Evolutionary conservation across 1,284 basidiomycete species (phyloP), one percentile per base, ranked within the genome.

Genomic region (Ganoderma boninense): DNA sequence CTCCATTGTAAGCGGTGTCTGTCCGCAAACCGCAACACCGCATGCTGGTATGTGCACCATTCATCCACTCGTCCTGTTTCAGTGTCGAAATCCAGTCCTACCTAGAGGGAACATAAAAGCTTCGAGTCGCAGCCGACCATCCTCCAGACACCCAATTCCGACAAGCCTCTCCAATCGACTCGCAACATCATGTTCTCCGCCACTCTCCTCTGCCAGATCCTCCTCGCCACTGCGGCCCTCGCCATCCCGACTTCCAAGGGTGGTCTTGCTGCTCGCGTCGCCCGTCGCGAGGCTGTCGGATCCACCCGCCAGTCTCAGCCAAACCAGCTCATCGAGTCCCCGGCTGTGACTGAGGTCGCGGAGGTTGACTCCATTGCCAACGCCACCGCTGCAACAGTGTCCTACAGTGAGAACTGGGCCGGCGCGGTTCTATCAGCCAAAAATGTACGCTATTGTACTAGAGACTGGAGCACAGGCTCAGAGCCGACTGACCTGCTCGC

Each of bases 351-450:
- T 10, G 20, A 14, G 54, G 35, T 60, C 5, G 35, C 60, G 16
- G 69, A 71, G 60, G 38, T 64, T 42, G 44, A 56, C 71, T 13
- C 14, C 13, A 1, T 32, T 29, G 26, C 16, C 29, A 74, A 75
- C 74, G 67, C 38, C 49, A 69, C 70, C 32, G 66, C 76, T 66
- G 61, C 23, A n/a, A 13, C n/a, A 4, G 49, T 60, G 70, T 72
- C 70, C 62, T 75, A 73, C 77, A 75, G 73, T 69, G 67, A 70
- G 54, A 77, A 79, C 77, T 79, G 77, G 77, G 71, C 77, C 62
- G 77, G 77, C 40, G 77, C 74, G 23, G 75, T 78, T 13, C 68
- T 72, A 49, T 67, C 71, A 35, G 65, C 70, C 26, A 46, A 54
- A 32, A 61, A 69, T 44, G 78, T 79, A 60, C 60, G 77, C 70